These are phyloP conservation scores for Pseudopediastrum boryanum DNA, from an alignment of 139 green algal genomes.

Conservation along the genomic window DNA sequence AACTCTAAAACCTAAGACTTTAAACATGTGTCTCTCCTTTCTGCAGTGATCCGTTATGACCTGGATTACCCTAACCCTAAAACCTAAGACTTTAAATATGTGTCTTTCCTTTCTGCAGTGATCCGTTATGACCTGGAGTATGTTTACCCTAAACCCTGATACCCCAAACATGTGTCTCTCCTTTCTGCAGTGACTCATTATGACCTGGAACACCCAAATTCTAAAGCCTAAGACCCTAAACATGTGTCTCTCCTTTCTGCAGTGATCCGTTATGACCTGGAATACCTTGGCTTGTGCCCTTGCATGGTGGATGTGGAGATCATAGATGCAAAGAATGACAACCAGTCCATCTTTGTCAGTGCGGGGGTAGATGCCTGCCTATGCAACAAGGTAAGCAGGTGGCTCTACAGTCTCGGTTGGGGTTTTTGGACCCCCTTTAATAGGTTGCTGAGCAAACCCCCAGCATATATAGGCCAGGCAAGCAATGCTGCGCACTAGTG, in stretches of 20 bases:
- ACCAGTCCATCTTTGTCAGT: slow-evolving; percentile 74
- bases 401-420: background rate
- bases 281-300: slow-evolving; percentile 89
- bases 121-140: slow-evolving; percentile 89
- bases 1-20: background rate
- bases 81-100: too few species aligned
- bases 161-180: background rate
- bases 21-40: background rate
- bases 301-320: slow-evolving; percentile 95
- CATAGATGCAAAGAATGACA: slow-evolving; percentile 89
- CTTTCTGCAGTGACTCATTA: slow-evolving; percentile 77
- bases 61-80: slow-evolving; percentile 87
- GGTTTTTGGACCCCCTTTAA: too few species aligned
- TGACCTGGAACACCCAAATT: slow-evolving; percentile 87
- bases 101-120: slow-evolving; percentile 49
- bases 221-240: background rate
- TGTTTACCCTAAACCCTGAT: slow-evolving; percentile 85
- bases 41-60: slow-evolving; percentile 84
- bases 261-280: slow-evolving; percentile 91
- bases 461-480: too few species aligned
- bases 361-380: slow-evolving; percentile 72
- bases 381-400: slow-evolving; percentile 48
- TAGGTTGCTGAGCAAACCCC: background rate
- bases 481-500: too few species aligned
- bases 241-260: background rate